Evolutionary conservation across 192 early-diverging fungal genomes (phyloP).

Genomic region (Entomortierella parvispora): DNA sequence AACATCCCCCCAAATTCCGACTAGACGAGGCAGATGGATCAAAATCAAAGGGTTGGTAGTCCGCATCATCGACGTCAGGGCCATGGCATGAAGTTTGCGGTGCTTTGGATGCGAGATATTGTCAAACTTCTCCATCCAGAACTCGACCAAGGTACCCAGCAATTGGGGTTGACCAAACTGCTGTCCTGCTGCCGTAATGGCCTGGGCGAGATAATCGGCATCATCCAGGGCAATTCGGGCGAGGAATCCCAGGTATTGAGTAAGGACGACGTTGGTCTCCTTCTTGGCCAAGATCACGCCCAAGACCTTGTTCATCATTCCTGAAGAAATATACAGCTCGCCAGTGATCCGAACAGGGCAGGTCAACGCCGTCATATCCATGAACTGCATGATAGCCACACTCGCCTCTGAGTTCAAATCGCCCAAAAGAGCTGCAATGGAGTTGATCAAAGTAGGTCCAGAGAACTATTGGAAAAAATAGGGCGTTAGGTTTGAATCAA

Average conservation of each 20-base stretch:
- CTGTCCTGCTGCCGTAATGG: slow-evolving; percentile 56
- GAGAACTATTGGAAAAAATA: slow-evolving; percentile 42
- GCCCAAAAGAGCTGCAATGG: slow-evolving; percentile 60
- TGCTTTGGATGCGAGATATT: slow-evolving; percentile 74
- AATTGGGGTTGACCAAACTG: slow-evolving; percentile 57
- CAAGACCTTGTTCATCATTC: slow-evolving; percentile 66
- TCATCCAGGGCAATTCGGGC: slow-evolving; percentile 72
- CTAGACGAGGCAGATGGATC: slow-evolving; percentile 58
- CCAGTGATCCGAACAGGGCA: slow-evolving; percentile 56
- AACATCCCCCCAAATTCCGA: slow-evolving; percentile 71
- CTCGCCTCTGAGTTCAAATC: slow-evolving; percentile 69
- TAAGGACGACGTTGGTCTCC: slow-evolving; percentile 66
- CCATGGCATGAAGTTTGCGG: slow-evolving; percentile 74
- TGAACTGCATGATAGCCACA: slow-evolving; percentile 64
- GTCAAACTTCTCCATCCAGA: slow-evolving; percentile 85
- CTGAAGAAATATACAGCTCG: slow-evolving; percentile 64
- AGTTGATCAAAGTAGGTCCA: slow-evolving; percentile 50
- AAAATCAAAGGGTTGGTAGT: slow-evolving; percentile 61
- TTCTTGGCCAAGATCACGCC: slow-evolving; percentile 62
- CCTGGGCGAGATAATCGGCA: slow-evolving; percentile 59
- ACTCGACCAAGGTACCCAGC: slow-evolving; percentile 60
- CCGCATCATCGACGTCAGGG: slow-evolving; percentile 62
- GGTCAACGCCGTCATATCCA: slow-evolving; percentile 66
- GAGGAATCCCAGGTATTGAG: slow-evolving; percentile 70
- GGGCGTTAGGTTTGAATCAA: neutral